Percentiles rank a stretch among this genome's conserved stretches.
Conservation (phyloP, 768 basidiomycete species). For the Ramaria sp. region DNA sequence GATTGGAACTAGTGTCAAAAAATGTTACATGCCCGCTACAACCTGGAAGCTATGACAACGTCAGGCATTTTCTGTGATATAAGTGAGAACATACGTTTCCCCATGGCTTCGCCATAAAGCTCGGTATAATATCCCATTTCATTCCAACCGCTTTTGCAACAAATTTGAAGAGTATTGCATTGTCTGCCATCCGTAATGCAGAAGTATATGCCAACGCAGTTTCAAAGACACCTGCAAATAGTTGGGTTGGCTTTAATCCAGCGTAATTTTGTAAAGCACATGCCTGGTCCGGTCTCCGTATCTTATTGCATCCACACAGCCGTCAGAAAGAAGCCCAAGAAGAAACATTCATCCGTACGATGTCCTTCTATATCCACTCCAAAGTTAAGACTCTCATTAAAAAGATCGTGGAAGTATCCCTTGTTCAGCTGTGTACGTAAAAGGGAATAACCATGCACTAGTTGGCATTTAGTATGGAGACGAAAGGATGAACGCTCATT, state of each 20-base stretch:
- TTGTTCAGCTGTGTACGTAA: slow-evolving; percentile 84
- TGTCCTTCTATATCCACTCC: slow-evolving; percentile 79
- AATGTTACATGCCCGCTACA: slow-evolving; percentile 69
- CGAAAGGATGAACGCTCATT: neutral
- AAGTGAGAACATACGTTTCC: slow-evolving; percentile 50
- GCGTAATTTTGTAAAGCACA: neutral
- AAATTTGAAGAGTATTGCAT: slow-evolving; percentile 88
- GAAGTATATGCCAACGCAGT: slow-evolving; percentile 80
- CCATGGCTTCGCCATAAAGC: slow-evolving; percentile 99
- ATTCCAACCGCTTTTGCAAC: slow-evolving; percentile 88
- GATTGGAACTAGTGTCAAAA: neutral
- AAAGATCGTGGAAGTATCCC: slow-evolving; percentile 82
- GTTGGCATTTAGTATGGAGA: neutral
- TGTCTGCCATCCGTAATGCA: slow-evolving; percentile 77
- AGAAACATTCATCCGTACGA: slow-evolving; percentile 35
- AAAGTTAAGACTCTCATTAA: slow-evolving; percentile 63
- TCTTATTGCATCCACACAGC: slow-evolving; percentile 30
- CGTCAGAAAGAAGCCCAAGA: neutral
- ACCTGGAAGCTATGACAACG: slow-evolving; percentile 66
- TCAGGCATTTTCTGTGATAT: neutral
- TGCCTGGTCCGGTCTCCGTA: slow-evolving; percentile 84
- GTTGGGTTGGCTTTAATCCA: neutral
- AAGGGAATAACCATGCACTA: slow-evolving; percentile 96
- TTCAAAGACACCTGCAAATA: slow-evolving; percentile 45
- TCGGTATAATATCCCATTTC: slow-evolving; percentile 79